These are phyloP conservation scores for Debaryomyces sp. DNA, from an alignment of 1,139 yeast species.

Conservation along the genomic window DNA sequence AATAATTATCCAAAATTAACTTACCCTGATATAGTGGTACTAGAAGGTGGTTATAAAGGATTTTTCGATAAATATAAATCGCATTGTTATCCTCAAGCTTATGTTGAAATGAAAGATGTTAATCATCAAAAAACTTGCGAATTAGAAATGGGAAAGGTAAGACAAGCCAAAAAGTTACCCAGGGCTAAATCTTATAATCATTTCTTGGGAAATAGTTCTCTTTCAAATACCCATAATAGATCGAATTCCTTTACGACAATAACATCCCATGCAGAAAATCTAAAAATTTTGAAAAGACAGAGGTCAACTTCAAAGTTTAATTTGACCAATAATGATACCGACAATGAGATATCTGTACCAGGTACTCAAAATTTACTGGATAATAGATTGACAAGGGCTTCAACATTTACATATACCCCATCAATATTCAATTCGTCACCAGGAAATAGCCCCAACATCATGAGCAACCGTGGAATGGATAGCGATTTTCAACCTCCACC, in stretches of 20 bases:
- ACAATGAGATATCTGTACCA: background rate
- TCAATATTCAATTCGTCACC: constrained; percentile 20
- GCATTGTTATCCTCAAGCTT: constrained; percentile 73
- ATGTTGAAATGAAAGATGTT: constrained; percentile 85
- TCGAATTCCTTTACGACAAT: constrained; percentile 37
- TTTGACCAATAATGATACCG: constrained; percentile 1
- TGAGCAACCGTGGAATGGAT: constrained; percentile 12
- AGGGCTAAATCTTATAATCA: constrained; percentile 39
- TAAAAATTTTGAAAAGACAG: constrained; percentile 42
- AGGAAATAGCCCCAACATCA: background rate
- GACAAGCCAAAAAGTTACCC: constrained; percentile 57
- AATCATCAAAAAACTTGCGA: constrained; percentile 70
- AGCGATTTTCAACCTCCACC: constrained; percentile 38
- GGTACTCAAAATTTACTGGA: constrained; percentile 9
- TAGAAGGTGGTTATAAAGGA: constrained; percentile 88
- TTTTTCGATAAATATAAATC: constrained; percentile 61
- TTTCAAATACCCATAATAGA: constrained; percentile 23
- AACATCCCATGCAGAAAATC: constrained; percentile 31
- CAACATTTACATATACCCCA: constrained; percentile 27
- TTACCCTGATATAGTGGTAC: constrained; percentile 85
- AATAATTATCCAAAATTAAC: constrained; percentile 76
- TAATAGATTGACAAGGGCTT: constrained; percentile 20
- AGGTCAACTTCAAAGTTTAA: constrained; percentile 23
- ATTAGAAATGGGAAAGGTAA: constrained; percentile 67
- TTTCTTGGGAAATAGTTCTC: constrained; percentile 15